A percentile compares a stretch with the other conserved stretches of the same genome.
Conservation (phyloP, 768 basidiomycete species). For the Boletus sensibilis region DNA sequence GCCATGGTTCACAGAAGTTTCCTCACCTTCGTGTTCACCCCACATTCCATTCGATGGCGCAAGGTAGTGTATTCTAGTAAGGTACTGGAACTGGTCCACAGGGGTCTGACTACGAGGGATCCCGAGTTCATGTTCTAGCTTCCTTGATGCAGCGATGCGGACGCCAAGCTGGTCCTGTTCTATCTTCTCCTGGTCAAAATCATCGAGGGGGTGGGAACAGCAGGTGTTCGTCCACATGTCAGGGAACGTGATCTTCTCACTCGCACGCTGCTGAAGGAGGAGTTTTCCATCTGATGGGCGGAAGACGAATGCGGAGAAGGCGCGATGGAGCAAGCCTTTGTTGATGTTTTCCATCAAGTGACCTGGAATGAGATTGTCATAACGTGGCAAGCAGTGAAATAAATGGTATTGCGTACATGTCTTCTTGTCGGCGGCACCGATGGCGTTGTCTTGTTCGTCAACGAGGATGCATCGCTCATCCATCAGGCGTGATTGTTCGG, state of each 20-base stretch:
- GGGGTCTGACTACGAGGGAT: constrained; percentile 79
- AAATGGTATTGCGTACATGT: constrained; percentile 61
- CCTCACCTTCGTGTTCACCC: constrained; percentile 96
- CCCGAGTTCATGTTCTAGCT: constrained; percentile 95
- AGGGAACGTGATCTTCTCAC: constrained; percentile 99
- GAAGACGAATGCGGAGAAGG: constrained; percentile 97
- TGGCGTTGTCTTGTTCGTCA: constrained; percentile 79
- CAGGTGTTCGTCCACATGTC: constrained; percentile 99
- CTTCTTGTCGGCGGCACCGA: constrained; percentile 93
- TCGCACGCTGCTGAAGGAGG: constrained; percentile 89
- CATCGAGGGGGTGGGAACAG: constrained; percentile 94
- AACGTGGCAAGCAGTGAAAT: not conserved
- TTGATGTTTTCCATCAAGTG: constrained; percentile 98
- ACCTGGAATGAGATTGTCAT: constrained; percentile 40
- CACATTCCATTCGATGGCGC: constrained; percentile 90
- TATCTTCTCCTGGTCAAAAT: constrained; percentile 81
- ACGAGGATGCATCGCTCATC: constrained; percentile 93
- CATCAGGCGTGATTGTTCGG: constrained; percentile 93
- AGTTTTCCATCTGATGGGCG: constrained; percentile 91
- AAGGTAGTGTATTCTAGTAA: constrained; percentile 96
- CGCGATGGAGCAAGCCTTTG: constrained; percentile 91
- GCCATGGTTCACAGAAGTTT: not conserved
- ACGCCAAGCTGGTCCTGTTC: constrained; percentile 82
- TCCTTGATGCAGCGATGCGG: constrained; percentile 86
- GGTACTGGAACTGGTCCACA: constrained; percentile 85